These are phyloP conservation scores for Davidsoniella virescens DNA, from an alignment of 2,329 filamentous ascomycete species.

Conservation along the genomic window DNA sequence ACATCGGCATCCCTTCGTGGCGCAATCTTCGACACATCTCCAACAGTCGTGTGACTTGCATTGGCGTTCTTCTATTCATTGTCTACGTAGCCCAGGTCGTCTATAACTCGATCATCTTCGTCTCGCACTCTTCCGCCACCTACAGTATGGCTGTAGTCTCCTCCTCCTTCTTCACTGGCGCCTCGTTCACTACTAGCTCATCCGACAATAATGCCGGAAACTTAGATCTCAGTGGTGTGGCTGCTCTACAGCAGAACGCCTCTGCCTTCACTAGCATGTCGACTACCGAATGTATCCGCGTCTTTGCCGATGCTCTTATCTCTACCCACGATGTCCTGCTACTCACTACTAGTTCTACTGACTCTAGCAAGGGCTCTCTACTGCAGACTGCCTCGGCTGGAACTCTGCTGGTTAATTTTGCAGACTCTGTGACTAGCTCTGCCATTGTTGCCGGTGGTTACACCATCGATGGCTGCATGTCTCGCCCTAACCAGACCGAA, in stretches of 20 bases:
- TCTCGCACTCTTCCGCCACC: constrained; percentile 22
- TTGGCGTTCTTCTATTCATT: constrained; percentile 24
- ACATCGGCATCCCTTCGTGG: constrained; percentile 37
- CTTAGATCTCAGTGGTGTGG: constrained; percentile 15
- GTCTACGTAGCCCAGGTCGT: constrained; percentile 33
- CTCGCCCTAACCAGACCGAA: constrained; percentile 14
- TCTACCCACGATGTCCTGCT: constrained; percentile 21
- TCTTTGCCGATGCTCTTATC: constrained; percentile 21
- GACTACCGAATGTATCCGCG: constrained; percentile 18
- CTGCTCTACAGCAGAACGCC: constrained; percentile 19
- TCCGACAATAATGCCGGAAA: constrained; percentile 20
- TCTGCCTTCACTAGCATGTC: constrained; percentile 18
- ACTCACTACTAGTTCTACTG: constrained; percentile 18
- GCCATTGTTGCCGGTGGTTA: background rate
- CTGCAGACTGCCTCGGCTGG: constrained; percentile 20
- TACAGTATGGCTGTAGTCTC: constrained; percentile 23
- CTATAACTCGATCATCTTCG: constrained; percentile 37
- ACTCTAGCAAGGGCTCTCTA: constrained; percentile 16
- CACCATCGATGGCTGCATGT: constrained; percentile 20
- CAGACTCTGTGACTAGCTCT: constrained; percentile 1
- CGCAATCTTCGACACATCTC: constrained; percentile 32
- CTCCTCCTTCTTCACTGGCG: constrained; percentile 22
- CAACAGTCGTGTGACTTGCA: constrained; percentile 24
- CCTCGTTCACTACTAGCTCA: constrained; percentile 22
- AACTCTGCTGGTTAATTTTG: constrained; percentile 14